These are phyloP conservation scores for Xylaria sp. DNA, from an alignment of 2,329 filamentous ascomycete genomes.

Conservation along the genomic window DNA sequence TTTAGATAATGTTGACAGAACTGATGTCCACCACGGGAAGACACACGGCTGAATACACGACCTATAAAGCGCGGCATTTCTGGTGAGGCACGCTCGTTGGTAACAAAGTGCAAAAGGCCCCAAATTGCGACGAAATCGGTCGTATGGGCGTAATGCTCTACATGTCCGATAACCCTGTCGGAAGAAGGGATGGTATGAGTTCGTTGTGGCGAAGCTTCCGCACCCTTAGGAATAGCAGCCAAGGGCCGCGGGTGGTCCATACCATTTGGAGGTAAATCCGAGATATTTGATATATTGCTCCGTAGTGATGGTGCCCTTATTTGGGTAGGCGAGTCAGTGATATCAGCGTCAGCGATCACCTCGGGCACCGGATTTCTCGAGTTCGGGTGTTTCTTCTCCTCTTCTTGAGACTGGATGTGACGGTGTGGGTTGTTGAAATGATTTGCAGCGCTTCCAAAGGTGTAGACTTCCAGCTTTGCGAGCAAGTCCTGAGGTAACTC, in stretches of 20 bases:
- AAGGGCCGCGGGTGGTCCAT: constrained; percentile 42
- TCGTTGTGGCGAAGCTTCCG: constrained; percentile 8
- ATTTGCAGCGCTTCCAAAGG: constrained; percentile 79
- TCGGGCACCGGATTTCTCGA: constrained; percentile 41
- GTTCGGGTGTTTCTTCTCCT: constrained; percentile 44
- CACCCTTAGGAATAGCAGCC: constrained; percentile 38
- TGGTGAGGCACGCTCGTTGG: constrained; percentile 50
- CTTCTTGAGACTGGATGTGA: constrained; percentile 52
- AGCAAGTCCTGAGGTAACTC: constrained; percentile 71
- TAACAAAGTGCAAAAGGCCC: constrained; percentile 73
- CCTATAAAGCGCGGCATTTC: constrained; percentile 66
- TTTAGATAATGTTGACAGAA: constrained; percentile 67
- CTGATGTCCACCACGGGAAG: constrained; percentile 60
- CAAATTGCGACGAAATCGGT: constrained; percentile 76
- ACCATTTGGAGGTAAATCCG: constrained; percentile 9
- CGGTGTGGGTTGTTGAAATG: constrained; percentile 80
- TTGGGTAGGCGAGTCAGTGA: constrained; percentile 40
- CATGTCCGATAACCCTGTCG: constrained; percentile 66
- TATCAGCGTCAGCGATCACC: constrained; percentile 44
- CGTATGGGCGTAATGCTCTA: constrained; percentile 81
- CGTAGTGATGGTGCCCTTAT: constrained; percentile 26
- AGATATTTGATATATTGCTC: constrained; percentile 26
- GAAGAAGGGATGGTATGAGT: constrained; percentile 42
- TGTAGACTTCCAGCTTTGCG: constrained; percentile 75
- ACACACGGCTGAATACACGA: constrained; percentile 62